These are phyloP conservation scores for Pelagomonas calceolata DNA, from an alignment of 108 stramenopile genomes.

Conservation along the genomic window DNA sequence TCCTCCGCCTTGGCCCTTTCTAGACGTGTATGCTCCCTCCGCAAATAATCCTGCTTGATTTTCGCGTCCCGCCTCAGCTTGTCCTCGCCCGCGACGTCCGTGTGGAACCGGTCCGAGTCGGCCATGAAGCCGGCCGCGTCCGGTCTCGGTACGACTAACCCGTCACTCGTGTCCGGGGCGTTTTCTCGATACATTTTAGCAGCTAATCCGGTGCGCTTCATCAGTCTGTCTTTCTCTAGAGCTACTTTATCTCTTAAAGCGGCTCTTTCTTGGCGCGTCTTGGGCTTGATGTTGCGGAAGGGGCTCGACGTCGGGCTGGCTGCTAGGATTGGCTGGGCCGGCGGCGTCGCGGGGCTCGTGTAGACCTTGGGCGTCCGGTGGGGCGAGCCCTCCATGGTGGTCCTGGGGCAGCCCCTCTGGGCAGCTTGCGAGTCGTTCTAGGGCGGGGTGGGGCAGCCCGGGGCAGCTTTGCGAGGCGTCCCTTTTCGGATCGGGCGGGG, in stretches of 20 bases:
- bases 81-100: constrained; percentile 24
- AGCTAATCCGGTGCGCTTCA: constrained; percentile 15
- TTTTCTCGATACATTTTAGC: constrained; percentile 23
- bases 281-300: constrained; percentile 34
- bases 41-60: not conserved
- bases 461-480: too few species aligned
- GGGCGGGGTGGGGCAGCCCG: too few species aligned
- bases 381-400: too few species aligned
- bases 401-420: too few species aligned
- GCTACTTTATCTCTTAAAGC: constrained; percentile 43
- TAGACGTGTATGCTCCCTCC: constrained; percentile 1
- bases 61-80: constrained; percentile 7
- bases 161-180: constrained; percentile 15
- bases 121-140: constrained; percentile 20
- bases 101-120: constrained; percentile 25
- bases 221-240: constrained; percentile 34
- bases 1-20: constrained; percentile 3
- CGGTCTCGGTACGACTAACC: constrained; percentile 8
- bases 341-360: not conserved
- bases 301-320: too few species aligned
- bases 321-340: not conserved
- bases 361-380: too few species aligned
- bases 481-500: too few species aligned
- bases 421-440: too few species aligned
- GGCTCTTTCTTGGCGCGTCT: constrained; percentile 27